Percentiles rank a stretch among this genome's conserved stretches.
Evolutionary conservation across 2,329 filamentous ascomycete genomes (phyloP).

Genomic region (Fusarium algeriense): DNA sequence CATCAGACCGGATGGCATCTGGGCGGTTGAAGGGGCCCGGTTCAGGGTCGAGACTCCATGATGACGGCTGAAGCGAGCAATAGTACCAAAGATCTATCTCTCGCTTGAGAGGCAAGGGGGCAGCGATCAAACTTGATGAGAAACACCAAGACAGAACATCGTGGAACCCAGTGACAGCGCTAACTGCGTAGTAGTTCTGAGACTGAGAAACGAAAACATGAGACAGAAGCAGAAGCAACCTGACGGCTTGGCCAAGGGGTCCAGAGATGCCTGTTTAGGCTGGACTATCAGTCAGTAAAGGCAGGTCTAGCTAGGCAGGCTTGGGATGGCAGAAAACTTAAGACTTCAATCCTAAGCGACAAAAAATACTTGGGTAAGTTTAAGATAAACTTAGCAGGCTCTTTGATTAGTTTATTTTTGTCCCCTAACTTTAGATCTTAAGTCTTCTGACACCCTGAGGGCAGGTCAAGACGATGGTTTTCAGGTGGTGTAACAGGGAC

Average conservation of each 20-base stretch:
- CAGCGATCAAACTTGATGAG: constrained; percentile 44
- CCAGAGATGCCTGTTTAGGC: constrained; percentile 9
- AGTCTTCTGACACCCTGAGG: not conserved
- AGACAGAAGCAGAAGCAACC: constrained; percentile 36
- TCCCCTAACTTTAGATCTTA: too few species aligned
- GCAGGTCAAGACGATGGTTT: constrained; percentile 21
- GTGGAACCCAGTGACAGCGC: constrained; percentile 25
- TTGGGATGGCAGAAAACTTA: too few species aligned
- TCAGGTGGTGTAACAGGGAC: constrained; percentile 32
- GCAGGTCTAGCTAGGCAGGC: not conserved
- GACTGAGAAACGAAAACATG: constrained; percentile 38
- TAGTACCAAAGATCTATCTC: constrained; percentile 2
- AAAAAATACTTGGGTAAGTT: too few species aligned
- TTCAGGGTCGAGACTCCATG: constrained; percentile 32
- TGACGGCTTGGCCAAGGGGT: constrained; percentile 17
- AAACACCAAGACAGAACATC: constrained; percentile 35
- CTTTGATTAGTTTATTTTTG: too few species aligned
- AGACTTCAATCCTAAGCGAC: too few species aligned
- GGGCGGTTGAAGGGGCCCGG: constrained; percentile 43
- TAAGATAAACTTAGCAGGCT: too few species aligned
- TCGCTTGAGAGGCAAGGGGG: constrained; percentile 11
- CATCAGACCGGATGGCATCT: constrained; percentile 50
- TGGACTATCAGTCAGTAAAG: not conserved
- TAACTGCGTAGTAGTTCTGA: constrained; percentile 24
- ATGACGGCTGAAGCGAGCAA: constrained; percentile 22